These are phyloP conservation scores for Eimeria acervulina DNA, from an alignment of 169 alveolate genomes.

Conservation along the genomic window DNA sequence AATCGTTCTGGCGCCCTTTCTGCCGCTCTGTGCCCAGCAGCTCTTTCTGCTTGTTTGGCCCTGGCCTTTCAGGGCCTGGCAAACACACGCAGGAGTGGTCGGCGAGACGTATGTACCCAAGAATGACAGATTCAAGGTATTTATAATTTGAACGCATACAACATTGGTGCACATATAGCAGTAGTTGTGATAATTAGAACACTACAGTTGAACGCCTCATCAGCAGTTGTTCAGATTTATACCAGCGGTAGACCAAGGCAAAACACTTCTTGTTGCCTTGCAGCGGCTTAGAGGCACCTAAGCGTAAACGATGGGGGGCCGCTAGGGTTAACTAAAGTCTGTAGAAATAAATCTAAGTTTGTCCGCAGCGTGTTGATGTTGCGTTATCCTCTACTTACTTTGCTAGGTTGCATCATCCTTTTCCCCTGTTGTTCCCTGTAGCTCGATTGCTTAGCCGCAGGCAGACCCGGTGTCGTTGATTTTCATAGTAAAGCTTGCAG, in stretches of 20 bases:
- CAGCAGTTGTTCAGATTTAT: too few species aligned
- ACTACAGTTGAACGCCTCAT: too few species aligned
- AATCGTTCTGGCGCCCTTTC: constrained; percentile 64
- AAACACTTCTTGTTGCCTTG: too few species aligned
- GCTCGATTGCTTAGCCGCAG: not conserved
- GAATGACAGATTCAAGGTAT: constrained; percentile 66
- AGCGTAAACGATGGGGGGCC: too few species aligned
- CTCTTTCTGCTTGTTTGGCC: constrained; percentile 70
- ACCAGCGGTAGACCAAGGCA: too few species aligned
- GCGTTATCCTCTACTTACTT: not conserved
- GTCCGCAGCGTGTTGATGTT: not conserved
- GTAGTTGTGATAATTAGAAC: not conserved
- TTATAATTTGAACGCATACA: too few species aligned
- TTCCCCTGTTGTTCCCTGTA: not conserved
- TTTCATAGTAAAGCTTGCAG: not conserved
- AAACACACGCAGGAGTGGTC: constrained; percentile 52
- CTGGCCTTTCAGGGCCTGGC: constrained; percentile 80
- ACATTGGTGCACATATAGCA: too few species aligned
- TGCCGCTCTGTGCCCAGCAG: constrained; percentile 78
- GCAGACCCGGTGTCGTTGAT: not conserved
- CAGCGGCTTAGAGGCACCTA: too few species aligned
- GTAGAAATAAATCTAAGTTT: too few species aligned
- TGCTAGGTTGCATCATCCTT: not conserved
- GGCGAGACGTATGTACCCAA: constrained; percentile 50
- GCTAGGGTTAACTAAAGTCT: too few species aligned